These are phyloP conservation scores for Fusarium abutilonis DNA, from an alignment of 2,329 filamentous ascomycete genomes.

Conservation along the genomic window DNA sequence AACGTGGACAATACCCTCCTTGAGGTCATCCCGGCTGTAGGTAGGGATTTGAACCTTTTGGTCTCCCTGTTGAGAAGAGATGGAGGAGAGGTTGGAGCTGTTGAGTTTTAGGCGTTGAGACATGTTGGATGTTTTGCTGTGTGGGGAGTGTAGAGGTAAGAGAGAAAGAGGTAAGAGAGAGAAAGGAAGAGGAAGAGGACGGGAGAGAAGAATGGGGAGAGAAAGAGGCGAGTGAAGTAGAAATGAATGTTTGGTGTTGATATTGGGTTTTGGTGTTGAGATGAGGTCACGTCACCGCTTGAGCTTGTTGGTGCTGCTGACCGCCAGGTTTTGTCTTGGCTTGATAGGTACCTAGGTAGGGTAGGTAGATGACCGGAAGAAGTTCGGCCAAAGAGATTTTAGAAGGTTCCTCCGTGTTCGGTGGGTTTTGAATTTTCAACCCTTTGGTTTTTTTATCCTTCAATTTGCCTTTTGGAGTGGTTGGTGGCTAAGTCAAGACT, in stretches of 20 bases:
- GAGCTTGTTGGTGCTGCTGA: slow-evolving; percentile 15
- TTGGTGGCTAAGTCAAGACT: slow-evolving; percentile 22
- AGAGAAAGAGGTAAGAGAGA: not conserved
- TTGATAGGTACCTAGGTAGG: not conserved
- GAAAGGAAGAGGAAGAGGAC: not conserved
- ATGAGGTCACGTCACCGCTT: slow-evolving; percentile 34
- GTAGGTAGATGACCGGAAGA: slow-evolving; percentile 16
- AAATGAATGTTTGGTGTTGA: slow-evolving; percentile 26
- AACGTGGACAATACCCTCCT: slow-evolving; percentile 65
- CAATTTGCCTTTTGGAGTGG: not conserved
- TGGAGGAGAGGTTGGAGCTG: slow-evolving; percentile 40
- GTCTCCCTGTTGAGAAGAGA: slow-evolving; percentile 37
- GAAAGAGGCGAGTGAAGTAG: not conserved
- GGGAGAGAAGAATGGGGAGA: not conserved
- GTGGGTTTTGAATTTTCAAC: slow-evolving; percentile 12
- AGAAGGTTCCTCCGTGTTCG: slow-evolving; percentile 33
- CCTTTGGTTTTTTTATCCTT: not conserved
- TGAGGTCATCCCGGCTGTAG: slow-evolving; percentile 57
- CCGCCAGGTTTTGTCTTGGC: slow-evolving; percentile 35
- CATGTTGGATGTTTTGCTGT: slow-evolving; percentile 14
- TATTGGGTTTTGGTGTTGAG: not conserved
- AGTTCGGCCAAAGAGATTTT: slow-evolving; percentile 30
- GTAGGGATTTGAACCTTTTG: slow-evolving; percentile 49
- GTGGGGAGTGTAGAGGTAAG: not conserved
- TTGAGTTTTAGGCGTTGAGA: slow-evolving; percentile 43